These are phyloP conservation scores for Beauveria asiatica DNA, from an alignment of 2,329 filamentous ascomycete genomes.

Conservation along the genomic window DNA sequence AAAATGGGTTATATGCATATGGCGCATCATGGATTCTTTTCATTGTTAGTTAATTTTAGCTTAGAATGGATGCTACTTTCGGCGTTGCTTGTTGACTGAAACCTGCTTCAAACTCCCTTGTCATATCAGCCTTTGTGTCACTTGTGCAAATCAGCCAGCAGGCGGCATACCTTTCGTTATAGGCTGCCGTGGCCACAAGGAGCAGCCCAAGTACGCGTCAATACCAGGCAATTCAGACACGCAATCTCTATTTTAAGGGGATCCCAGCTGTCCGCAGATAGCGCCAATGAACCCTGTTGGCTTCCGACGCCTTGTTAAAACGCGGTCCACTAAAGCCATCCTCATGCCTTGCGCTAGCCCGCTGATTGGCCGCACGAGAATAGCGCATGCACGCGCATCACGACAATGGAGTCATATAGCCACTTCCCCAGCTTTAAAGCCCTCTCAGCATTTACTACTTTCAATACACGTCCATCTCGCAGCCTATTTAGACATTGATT, in stretches of 20 bases:
- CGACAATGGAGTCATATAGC: constrained; percentile 5
- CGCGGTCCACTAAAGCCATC: constrained; percentile 10
- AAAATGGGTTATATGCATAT: not conserved
- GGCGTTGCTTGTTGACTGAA: not conserved
- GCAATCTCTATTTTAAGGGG: not conserved
- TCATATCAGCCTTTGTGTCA: not conserved
- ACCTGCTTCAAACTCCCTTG: not conserved
- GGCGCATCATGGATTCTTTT: not conserved
- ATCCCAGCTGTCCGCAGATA: not conserved
- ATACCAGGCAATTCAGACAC: not conserved
- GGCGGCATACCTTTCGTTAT: too few relatives aligned
- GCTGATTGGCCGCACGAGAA: constrained; percentile 21
- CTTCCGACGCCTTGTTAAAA: not conserved
- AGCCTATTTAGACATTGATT: not conserved
- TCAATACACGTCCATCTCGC: not conserved
- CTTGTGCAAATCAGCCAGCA: not conserved
- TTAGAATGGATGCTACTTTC: not conserved
- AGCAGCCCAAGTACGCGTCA: not conserved
- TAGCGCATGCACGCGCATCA: not conserved
- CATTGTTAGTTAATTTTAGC: not conserved
- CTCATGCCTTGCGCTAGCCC: constrained; percentile 25
- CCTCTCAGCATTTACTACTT: not conserved
- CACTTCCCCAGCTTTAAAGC: not conserved
- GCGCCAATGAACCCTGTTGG: not conserved
- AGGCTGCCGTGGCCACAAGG: not conserved